Conservation (phyloP, 208 protist genomes). For the Acanthamoeba polyphaga region DNA sequence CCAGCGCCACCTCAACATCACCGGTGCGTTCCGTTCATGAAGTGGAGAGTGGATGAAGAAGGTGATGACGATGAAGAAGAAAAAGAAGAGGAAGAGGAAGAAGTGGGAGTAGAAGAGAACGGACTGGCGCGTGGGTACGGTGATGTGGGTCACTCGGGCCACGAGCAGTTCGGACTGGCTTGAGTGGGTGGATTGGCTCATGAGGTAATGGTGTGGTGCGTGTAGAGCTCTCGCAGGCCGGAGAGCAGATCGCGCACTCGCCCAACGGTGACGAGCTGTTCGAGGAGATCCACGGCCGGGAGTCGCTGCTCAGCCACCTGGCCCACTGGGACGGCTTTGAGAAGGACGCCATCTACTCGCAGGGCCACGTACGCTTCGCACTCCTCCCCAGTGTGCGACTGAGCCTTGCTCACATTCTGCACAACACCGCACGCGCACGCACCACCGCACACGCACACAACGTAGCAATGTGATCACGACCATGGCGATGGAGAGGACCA, state of each 20-base stretch:
- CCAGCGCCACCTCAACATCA: background rate
- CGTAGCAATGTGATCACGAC: constrained; percentile 59
- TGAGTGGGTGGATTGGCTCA: too few relatives aligned
- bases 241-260: constrained; percentile 39
- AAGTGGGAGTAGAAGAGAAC: too few relatives aligned
- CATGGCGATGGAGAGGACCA: constrained; percentile 13
- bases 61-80: background rate
- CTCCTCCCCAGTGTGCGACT: background rate
- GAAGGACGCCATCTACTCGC: constrained; percentile 27
- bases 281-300: constrained; percentile 35
- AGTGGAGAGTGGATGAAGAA: background rate
- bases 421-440: too few relatives aligned
- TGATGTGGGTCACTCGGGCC: too few relatives aligned
- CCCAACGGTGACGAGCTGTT: constrained; percentile 49
- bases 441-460: too few relatives aligned
- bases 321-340: constrained; percentile 60
- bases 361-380: background rate
- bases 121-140: too few relatives aligned
- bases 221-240: constrained; percentile 23
- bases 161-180: background rate
- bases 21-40: background rate
- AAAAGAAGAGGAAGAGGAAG: background rate
- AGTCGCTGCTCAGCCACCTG: constrained; percentile 43
- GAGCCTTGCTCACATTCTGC: background rate
- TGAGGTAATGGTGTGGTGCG: background rate